These are phyloP conservation scores for Kodamaea kaohsiungensis DNA, from an alignment of 805 yeast species.

Conservation along the genomic window DNA sequence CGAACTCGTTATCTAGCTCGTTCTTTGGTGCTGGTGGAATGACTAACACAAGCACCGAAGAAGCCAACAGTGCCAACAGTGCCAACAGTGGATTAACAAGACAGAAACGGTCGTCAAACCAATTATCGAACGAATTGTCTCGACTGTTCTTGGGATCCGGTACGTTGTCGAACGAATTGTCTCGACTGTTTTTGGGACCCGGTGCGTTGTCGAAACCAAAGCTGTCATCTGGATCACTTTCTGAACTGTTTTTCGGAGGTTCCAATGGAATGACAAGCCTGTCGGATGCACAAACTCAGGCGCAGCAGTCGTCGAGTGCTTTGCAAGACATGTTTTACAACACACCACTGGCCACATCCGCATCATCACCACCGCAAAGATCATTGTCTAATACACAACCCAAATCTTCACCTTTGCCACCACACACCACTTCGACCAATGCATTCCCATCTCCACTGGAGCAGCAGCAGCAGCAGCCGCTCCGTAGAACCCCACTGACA, in stretches of 20 bases:
- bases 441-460: slow-evolving; percentile 25
- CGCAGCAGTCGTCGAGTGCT: slow-evolving; percentile 13
- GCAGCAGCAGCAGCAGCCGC: background rate
- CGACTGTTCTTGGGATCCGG: slow-evolving; percentile 10
- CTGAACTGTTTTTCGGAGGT: slow-evolving; percentile 38
- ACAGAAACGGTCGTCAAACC: slow-evolving; percentile 4
- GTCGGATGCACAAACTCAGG: background rate
- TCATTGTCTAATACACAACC: slow-evolving; percentile 23
- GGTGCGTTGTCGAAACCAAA: slow-evolving; percentile 6
- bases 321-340: slow-evolving; percentile 24
- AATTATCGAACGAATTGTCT: slow-evolving; percentile 9
- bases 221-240: slow-evolving; percentile 12
- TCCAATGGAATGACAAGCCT: slow-evolving; percentile 13
- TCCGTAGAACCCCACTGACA: slow-evolving; percentile 3
- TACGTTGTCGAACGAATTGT: slow-evolving; percentile 7
- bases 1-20: slow-evolving; percentile 38
- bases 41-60: background rate
- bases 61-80: too few species aligned
- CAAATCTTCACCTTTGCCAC: slow-evolving; percentile 43
- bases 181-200: slow-evolving; percentile 10
- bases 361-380: slow-evolving; percentile 10
- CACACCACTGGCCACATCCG: background rate
- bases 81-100: slow-evolving; percentile 5
- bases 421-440: slow-evolving; percentile 43
- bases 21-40: slow-evolving; percentile 30